Evolutionary conservation across 176 grass and related monocot species (phyloP), one percentile per base, ranked within the genome.

Genomic region (Cenchrus americanus): DNA sequence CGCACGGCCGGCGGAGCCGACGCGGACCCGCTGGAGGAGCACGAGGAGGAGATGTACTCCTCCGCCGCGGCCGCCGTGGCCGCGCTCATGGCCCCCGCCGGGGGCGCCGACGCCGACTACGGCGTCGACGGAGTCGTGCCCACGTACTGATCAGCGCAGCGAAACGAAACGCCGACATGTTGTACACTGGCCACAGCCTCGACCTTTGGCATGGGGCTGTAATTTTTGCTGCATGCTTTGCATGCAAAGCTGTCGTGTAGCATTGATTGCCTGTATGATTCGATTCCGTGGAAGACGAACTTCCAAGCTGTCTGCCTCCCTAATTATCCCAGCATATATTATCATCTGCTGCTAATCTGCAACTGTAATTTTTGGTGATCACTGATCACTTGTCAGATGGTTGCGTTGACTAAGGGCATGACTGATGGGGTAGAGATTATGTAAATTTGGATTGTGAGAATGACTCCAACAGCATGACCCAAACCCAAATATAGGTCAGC

Each of bases 61-160:
- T 91, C 92, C 4, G 89, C 86, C 0, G 83, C 86, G 0, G 86
- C 92, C 0, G 89, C 92, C 40, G 86, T 89, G n/a, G 89, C 86
- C 14, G 92, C 92, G 72, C 88, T 94, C 75, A 94, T 94, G 83
- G 69, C 42, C 21, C 81, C 90, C 5, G 75, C 67, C 13, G 74
- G 72, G 13, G 40, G 27, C 21, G 47, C 27, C 14, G 84, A 92
- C 40, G 69, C 85, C 52, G 86, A 86, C 80, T 89, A 92, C 75
- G 82, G 92, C 71, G 87, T 94, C 49, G 92, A 92, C 75, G 82
- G 92, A 65, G 87, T 94, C 49, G 92, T 94, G 67, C 92, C 92
- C 34, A 89, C 89, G 49, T 91, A 62, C 37, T 49, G 66, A 42
- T 24, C 44, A 6, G 47, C 27, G 71, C 71, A 71, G 2, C 43